Evolutionary conservation across 495 filamentous ascomycete species (phyloP).

Genomic region (Terfezia boudieri): DNA sequence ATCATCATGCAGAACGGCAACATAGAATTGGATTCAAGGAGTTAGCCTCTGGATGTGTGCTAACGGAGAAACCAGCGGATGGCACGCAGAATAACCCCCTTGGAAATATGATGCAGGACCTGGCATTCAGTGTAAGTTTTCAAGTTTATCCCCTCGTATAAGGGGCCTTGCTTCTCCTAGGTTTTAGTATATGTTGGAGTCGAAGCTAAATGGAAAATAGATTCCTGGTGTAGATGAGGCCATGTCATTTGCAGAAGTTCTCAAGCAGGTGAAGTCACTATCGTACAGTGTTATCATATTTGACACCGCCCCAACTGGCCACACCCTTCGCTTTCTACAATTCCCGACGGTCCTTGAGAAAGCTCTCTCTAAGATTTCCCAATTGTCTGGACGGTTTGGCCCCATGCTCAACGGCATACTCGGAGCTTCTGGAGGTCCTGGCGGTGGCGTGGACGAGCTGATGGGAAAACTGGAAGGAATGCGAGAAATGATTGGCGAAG

Average conservation of each 20-base stretch:
- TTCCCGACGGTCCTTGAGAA: conserved; percentile 98
- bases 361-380: conserved; percentile 84
- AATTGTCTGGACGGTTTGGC: conserved; percentile 81
- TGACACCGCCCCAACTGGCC: conserved; percentile 96
- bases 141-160: not conserved
- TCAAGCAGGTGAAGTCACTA: conserved; percentile 98
- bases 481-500: conserved; percentile 77
- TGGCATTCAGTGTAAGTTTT: conserved; percentile 35
- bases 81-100: conserved; percentile 18
- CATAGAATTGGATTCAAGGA: conserved; percentile 19
- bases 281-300: conserved; percentile 98
- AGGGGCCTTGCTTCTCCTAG: not conserved
- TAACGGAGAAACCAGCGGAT: conserved; percentile 1
- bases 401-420: conserved; percentile 88
- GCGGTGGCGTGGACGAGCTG: conserved; percentile 73
- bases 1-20: conserved; percentile 43
- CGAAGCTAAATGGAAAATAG: conserved; percentile 22
- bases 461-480: conserved; percentile 84
- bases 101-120: conserved; percentile 43
- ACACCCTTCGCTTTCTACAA: conserved; percentile 96
- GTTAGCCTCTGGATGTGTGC: conserved; percentile 34
- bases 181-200: not conserved
- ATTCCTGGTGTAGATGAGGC: conserved; percentile 98
- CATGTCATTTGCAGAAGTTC: conserved; percentile 97
- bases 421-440: conserved; percentile 50